Evolutionary conservation across 352 stramenopile genomes (phyloP).

Genomic region (Globisporangium viniferum): DNA sequence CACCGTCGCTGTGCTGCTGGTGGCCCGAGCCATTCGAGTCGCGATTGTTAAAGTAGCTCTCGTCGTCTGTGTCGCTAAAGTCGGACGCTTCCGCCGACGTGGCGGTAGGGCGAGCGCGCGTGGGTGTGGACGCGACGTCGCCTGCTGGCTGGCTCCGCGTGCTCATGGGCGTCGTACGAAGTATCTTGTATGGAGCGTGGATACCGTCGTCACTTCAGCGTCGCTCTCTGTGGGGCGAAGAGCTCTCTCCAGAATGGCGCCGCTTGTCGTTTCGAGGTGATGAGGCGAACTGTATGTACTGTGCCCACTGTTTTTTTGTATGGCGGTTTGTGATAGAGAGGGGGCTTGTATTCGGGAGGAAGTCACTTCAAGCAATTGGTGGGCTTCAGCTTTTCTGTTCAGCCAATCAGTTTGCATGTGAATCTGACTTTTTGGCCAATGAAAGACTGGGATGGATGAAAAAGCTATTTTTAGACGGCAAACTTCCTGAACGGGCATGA

Average conservation of each 20-base stretch:
- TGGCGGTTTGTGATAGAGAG: neutral
- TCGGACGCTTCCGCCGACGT: slow-evolving; percentile 4
- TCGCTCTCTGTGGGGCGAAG: neutral
- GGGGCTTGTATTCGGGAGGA: neutral
- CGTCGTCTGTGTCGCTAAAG: slow-evolving; percentile 18
- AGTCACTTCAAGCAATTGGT: neutral
- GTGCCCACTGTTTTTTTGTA: neutral
- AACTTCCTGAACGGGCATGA: neutral
- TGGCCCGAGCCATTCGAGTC: slow-evolving; percentile 1
- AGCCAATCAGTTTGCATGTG: neutral
- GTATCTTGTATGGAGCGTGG: neutral
- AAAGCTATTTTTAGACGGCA: neutral
- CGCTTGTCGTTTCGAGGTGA: neutral
- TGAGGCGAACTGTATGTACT: neutral
- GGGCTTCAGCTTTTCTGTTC: neutral
- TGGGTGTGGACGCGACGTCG: neutral
- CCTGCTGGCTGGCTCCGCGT: neutral
- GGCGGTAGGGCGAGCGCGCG: neutral
- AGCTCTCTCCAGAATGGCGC: neutral
- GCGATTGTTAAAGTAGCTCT: slow-evolving; percentile 1
- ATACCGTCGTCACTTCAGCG: neutral
- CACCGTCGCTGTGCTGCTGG: slow-evolving; percentile 2
- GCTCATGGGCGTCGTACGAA: neutral
- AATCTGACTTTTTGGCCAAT: slow-evolving; percentile 4
- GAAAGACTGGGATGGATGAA: neutral